A percentile compares a stretch with the other conserved stretches of the same genome.
Evolutionary conservation across 176 grass and related monocot species (phyloP).

Genomic region (Aegilops longissima): DNA sequence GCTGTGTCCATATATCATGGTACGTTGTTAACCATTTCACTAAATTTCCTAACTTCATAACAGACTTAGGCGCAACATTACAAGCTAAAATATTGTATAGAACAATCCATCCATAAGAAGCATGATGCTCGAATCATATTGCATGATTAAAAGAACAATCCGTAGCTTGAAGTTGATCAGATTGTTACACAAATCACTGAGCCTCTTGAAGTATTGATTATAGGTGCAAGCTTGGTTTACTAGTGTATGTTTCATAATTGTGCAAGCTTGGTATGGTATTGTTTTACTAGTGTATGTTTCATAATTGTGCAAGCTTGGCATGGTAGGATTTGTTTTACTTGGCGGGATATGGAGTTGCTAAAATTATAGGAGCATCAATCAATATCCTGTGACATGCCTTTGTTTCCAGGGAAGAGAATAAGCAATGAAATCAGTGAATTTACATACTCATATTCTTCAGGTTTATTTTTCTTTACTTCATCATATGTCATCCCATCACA

Average conservation of each 20-base stretch:
- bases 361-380: conserved; percentile 3
- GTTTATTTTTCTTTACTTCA: conserved; percentile 95
- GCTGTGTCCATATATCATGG: not conserved
- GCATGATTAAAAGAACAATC: not conserved
- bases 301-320: not conserved
- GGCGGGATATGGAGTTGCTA: not conserved
- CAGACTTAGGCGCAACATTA: not conserved
- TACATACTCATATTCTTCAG: conserved; percentile 92
- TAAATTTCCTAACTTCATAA: not conserved
- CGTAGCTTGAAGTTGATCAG: not conserved
- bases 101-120: not conserved
- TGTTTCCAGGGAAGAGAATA: conserved; percentile 1
- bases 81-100: conserved; percentile 13
- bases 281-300: not conserved
- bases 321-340: conserved; percentile 13
- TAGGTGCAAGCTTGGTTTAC: not conserved
- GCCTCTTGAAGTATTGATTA: not conserved
- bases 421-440: not conserved
- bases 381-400: not conserved
- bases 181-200: not conserved
- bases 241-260: not conserved
- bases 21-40: not conserved
- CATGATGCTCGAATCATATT: not conserved
- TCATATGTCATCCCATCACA: conserved; percentile 99
- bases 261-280: conserved; percentile 11